phyloP scores from a whole-genome alignment of 495 filamentous ascomycete species.

The Aspergillus affinis region DNA sequence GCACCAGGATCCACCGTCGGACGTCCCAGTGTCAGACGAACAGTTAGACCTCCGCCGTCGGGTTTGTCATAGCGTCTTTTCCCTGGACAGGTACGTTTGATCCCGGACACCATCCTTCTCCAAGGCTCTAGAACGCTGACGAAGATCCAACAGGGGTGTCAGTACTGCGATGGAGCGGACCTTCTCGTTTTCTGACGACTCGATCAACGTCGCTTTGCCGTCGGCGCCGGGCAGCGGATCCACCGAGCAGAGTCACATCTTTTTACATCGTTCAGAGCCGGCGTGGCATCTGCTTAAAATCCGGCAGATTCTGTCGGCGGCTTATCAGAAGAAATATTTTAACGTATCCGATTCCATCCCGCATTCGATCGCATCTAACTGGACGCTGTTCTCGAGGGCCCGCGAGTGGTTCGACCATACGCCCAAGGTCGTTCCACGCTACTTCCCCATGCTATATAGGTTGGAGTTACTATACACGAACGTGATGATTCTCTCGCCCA shows the following conservation, averaged over 20 bases:
- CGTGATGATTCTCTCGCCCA: conserved; percentile 78
- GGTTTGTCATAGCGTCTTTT: conserved; percentile 84
- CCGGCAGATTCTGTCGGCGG: conserved; percentile 72
- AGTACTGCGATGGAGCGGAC: conserved; percentile 76
- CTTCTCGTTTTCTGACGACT: conserved; percentile 89
- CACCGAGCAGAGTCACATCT: conserved; percentile 42
- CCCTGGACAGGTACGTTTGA: conserved; percentile 69
- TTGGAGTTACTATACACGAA: conserved; percentile 83
- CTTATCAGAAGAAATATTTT: conserved; percentile 81
- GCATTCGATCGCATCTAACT: conserved; percentile 58
- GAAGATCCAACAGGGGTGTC: conserved; percentile 39
- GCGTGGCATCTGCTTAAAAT: conserved; percentile 70
- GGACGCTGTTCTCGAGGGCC: conserved; percentile 62
- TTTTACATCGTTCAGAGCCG: conserved; percentile 48
- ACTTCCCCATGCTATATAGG: conserved; percentile 68
- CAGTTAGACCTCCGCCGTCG: conserved; percentile 72
- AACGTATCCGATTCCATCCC: conserved; percentile 62
- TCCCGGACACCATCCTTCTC: background rate
- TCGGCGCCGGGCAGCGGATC: conserved; percentile 33
- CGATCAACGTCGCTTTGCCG: conserved; percentile 68
- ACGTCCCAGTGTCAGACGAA: conserved; percentile 56
- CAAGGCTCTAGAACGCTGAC: conserved; percentile 42
- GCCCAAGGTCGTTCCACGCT: conserved; percentile 54
- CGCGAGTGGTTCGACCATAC: conserved; percentile 64
- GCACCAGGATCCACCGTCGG: conserved; percentile 81